Evolutionary conservation across 805 yeast genomes (phyloP), one percentile per base, ranked within the genome.

Genomic region (Metschnikowia shivogae): DNA sequence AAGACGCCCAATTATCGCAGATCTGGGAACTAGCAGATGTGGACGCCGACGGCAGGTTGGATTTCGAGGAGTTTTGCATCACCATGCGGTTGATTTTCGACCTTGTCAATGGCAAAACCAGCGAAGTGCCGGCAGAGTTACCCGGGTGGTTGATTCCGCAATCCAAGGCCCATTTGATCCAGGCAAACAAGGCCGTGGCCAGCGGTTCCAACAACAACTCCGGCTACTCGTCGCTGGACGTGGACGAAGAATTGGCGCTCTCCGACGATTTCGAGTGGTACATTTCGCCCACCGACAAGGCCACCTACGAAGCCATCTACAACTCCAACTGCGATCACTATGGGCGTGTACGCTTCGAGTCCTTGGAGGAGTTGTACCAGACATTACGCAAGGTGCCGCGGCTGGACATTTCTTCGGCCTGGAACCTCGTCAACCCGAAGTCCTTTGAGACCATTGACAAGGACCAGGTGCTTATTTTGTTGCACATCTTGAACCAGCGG

Each of bases 61-160:
- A 93, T 65, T 93, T 93, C 63, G 99, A 93, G 67, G 99, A 93
- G 68, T 93, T 93, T 65, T 93, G 97, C 61, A 88, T 93, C 52
- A 92, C 97, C 42, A 93, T 93, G 99, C 77, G 98, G 55, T 75
- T 93, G 45, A 87, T 92, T 36, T 93, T 89, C 61, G 99, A 93
- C 62, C 64, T 85, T 61, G 92, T 93, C 44, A 90, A 93, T 64
- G 88, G 90, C 13, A 70, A 66, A 36, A 54, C 59, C 33, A 55
- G 73, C 13, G 64, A 70, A 14, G 72, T 90, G 5, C 99, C 99
- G 1, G 63, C 69, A 20, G 74, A 75, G 39, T 73, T 93, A 46
- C 99, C 99, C 1, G 81, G 78, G 36, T 92, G 98, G 98, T 77
- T 93, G 48, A 78, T 93, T 48, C 99, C 99, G 1, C 84, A 92